A percentile compares a stretch with the other conserved stretches of the same genome.
Conservation (phyloP, 2,329 filamentous ascomycete genomes). For the Stromatinia cepivora region DNA sequence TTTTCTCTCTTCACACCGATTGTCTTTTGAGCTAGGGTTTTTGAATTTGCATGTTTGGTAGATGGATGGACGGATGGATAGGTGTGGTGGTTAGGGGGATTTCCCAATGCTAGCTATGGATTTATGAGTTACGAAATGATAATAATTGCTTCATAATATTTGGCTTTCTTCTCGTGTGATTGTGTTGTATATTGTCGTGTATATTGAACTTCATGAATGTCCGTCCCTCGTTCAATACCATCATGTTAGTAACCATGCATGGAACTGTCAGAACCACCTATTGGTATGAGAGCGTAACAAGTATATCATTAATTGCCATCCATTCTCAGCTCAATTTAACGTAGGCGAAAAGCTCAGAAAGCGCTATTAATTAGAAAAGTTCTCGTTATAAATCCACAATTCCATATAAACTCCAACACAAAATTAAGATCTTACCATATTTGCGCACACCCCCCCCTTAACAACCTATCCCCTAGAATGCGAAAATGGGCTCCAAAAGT, state of each 20-base stretch:
- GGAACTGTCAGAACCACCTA: no score
- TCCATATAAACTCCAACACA: no score
- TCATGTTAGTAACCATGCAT: no score
- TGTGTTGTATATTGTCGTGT: no score
- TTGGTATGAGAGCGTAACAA: neutral
- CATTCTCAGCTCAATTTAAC: no score
- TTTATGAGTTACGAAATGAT: conserved; percentile 17
- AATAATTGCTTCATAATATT: neutral
- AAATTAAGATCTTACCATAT: no score
- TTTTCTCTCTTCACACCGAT: conserved; percentile 18
- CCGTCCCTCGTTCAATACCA: neutral
- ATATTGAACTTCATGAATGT: neutral
- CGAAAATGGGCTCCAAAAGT: no score
- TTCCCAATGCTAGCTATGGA: neutral
- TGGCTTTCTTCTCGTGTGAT: neutral
- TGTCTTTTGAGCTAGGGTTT: neutral
- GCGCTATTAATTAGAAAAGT: no score
- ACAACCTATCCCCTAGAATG: no score
- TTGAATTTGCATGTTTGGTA: neutral
- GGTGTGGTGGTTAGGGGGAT: neutral
- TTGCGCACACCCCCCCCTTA: no score
- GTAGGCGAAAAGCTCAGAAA: no score
- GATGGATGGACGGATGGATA: neutral
- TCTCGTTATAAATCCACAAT: no score
- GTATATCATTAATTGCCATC: neutral